A percentile compares a stretch with the other conserved stretches of the same genome.
These are phyloP conservation scores for Atractiella rhizophila DNA, from an alignment of 768 basidiomycete genomes.

Conservation along the genomic window DNA sequence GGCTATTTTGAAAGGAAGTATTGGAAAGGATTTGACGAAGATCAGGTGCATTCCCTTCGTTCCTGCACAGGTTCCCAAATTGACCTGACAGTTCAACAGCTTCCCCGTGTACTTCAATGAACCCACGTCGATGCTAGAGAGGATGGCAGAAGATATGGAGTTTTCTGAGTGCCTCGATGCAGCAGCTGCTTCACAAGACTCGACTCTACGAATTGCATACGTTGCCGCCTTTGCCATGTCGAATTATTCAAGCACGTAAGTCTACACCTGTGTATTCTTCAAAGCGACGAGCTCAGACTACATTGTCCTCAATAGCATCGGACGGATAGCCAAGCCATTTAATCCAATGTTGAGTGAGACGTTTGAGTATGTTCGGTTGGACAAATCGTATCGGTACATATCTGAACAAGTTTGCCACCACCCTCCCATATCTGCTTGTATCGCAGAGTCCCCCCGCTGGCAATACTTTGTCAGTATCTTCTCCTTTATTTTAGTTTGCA, in stretches of 20 bases:
- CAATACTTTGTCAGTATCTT: slow-evolving; percentile 44
- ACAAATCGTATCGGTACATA: slow-evolving; percentile 71
- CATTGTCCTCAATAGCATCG: too few species aligned
- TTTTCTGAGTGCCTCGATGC: slow-evolving; percentile 32
- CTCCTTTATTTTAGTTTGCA: slow-evolving; percentile 23
- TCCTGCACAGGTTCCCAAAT: slow-evolving; percentile 42
- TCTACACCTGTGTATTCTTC: too few species aligned
- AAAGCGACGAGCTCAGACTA: too few species aligned
- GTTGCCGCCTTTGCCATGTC: slow-evolving; percentile 95
- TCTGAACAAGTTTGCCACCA: slow-evolving; percentile 87
- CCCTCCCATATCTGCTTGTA: slow-evolving; percentile 87
- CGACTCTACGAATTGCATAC: slow-evolving; percentile 59
- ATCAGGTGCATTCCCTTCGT: slow-evolving; percentile 86
- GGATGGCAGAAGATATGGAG: slow-evolving; percentile 62
- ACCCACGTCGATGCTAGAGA: slow-evolving; percentile 78
- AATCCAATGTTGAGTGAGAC: slow-evolving; percentile 93
- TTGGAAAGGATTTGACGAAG: slow-evolving; percentile 88
- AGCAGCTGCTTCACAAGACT: slow-evolving; percentile 48
- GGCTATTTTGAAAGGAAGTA: slow-evolving; percentile 80
- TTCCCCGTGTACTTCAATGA: slow-evolving; percentile 20
- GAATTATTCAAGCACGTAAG: slow-evolving; percentile 91
- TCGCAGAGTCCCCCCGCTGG: slow-evolving; percentile 72
- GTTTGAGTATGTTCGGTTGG: slow-evolving; percentile 71
- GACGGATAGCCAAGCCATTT: slow-evolving; percentile 88
- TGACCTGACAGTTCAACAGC: not conserved